Base-by-base conservation (phyloP, 2,329 filamentous ascomycete genomes). In the Pseudopyricularia javanii region DNA sequence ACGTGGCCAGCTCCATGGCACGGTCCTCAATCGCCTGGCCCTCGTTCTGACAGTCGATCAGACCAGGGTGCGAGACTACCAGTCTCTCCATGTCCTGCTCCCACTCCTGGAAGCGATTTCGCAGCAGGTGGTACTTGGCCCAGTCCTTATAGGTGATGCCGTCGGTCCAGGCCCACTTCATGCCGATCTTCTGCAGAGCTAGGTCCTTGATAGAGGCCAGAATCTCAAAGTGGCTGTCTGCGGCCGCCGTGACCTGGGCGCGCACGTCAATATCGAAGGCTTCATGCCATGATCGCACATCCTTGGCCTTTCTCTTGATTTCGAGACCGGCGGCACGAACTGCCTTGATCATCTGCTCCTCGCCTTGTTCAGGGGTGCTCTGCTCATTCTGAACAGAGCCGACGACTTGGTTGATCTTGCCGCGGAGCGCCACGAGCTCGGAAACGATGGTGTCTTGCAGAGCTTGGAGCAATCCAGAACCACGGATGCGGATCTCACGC, bases 141-240 rank as follows among this genome's bases (percentile, higher is more conserved):
- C 93, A 98, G 66, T 98, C 90, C 66, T 94, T 91, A 74, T 98
- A 96, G 1, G 91, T 95, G 56, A 98, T 80, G 32, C 89, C 89
- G 54, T 97, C 90, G 71, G 90, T 93, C 85, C 88, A 95, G 12
- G 91, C 90, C 91, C 93, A 98, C 63, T 80, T 81, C 82, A 94
- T 91, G 54, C 91, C 91, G 52, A 96, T 89, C 65, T 94, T 88
- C 64, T 95, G 88, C 33, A 96, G 76, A 6, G 90, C 88, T 34
- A 95, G 75, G 60, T 91, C 86, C 43, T 88, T 82, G 55, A 93
- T 91, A 62, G 82, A 80, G 57, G 91, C 86, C 32, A 96, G 78
- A 15, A 94, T 88, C 62, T 84, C 79, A 52, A 95, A 81, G 47
- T 91, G 91, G 40, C 85, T 85, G 60, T 88, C 78, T n/a, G 89